Conservation (phyloP, 805 yeast genomes). For the Grigorovia transvaalensis region DNA sequence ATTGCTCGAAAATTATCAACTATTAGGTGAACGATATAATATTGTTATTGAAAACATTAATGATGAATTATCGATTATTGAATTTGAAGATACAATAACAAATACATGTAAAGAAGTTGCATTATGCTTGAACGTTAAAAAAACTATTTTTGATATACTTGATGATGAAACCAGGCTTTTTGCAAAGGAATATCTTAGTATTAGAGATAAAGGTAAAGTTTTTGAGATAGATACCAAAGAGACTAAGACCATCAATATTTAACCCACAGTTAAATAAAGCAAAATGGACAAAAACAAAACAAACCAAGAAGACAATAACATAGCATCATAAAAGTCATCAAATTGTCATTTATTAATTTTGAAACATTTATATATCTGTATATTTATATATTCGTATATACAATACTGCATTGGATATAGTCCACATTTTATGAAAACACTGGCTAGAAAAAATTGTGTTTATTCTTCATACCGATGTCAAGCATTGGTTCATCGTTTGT, state of each 20-base stretch:
- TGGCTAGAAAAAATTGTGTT: not conserved
- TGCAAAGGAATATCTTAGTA: constrained; percentile 24
- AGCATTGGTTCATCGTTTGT: not conserved
- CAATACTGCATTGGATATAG: not conserved
- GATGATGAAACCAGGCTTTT: constrained; percentile 38
- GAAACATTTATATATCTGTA: not conserved
- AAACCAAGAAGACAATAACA: not conserved
- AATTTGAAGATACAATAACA: constrained; percentile 49
- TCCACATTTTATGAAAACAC: not conserved
- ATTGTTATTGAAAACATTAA: constrained; percentile 60
- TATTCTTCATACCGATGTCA: not conserved
- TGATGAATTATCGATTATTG: constrained; percentile 48
- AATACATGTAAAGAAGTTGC: constrained; percentile 57
- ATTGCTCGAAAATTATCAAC: constrained; percentile 59
- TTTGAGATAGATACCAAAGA: constrained; percentile 3
- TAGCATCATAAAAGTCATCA: not conserved
- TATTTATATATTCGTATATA: not conserved
- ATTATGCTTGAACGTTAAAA: constrained; percentile 41
- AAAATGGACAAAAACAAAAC: not conserved
- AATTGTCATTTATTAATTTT: not conserved
- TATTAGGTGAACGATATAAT: constrained; percentile 50
- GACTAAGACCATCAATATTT: not conserved
- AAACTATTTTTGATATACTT: constrained; percentile 45
- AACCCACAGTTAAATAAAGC: not conserved
- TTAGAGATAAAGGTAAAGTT: constrained; percentile 26